These are phyloP conservation scores for Coelastrella sp. DNA, from an alignment of 139 green algal genomes.

Conservation along the genomic window DNA sequence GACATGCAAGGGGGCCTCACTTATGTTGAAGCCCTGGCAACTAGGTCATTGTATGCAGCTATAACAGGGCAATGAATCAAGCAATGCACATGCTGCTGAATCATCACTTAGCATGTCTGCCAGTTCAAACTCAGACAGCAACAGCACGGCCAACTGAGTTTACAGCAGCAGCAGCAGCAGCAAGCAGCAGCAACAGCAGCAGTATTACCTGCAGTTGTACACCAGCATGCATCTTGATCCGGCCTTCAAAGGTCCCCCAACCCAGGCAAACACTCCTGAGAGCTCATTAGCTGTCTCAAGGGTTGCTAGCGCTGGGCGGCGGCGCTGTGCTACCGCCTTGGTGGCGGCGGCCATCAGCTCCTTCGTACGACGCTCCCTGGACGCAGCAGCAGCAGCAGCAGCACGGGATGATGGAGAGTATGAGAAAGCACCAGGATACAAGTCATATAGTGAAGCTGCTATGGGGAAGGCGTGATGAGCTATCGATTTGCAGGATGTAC, in stretches of 20 bases:
- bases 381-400: background rate
- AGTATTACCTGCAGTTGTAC: conserved; percentile 40
- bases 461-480: too few species aligned
- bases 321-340: conserved; percentile 67
- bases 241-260: conserved; percentile 45
- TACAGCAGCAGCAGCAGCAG: background rate
- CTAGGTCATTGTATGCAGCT: too few species aligned
- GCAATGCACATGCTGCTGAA: too few species aligned
- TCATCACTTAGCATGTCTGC: too few species aligned
- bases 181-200: background rate
- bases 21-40: too few species aligned
- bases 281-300: conserved; percentile 41
- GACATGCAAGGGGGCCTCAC: too few species aligned
- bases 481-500: too few species aligned
- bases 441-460: too few species aligned
- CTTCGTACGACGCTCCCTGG: conserved; percentile 45
- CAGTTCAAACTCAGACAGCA: too few species aligned
- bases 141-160: background rate
- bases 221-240: conserved; percentile 16
- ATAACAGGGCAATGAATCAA: too few species aligned
- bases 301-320: conserved; percentile 51
- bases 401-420: background rate
- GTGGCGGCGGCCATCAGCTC: conserved; percentile 57
- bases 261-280: conserved; percentile 71
- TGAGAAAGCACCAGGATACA: too few species aligned